Conservation (phyloP, 2,329 filamentous ascomycete genomes). For the Colletotrichum sp. region DNA sequence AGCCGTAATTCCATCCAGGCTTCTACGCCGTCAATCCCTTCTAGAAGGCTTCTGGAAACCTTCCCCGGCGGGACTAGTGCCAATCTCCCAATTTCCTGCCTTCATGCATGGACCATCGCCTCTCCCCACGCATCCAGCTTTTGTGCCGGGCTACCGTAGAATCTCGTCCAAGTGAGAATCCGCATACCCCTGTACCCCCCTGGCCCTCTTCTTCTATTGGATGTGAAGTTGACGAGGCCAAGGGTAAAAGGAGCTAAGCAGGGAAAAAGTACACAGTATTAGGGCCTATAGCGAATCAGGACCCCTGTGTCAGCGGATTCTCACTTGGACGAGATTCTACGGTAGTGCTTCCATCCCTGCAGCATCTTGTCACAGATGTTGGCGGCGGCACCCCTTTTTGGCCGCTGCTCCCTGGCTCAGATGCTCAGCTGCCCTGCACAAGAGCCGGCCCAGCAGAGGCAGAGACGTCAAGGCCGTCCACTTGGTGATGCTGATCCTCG, state of each 20-base stretch:
- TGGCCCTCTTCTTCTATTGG: too few relatives aligned
- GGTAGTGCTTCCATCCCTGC: conserved; percentile 9
- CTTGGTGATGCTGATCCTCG: background rate
- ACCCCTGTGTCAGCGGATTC: too few relatives aligned
- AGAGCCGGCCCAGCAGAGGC: background rate
- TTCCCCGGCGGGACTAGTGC: conserved; percentile 34
- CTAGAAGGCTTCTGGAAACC: conserved; percentile 40
- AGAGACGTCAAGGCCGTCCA: background rate
- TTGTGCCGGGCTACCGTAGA: background rate
- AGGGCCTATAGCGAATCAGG: too few relatives aligned
- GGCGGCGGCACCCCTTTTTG: conserved; percentile 12
- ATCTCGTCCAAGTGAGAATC: too few relatives aligned
- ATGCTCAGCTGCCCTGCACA: conserved; percentile 1
- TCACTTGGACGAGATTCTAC: too few relatives aligned
- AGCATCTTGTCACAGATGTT: conserved; percentile 15
- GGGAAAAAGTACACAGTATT: too few relatives aligned
- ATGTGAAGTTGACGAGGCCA: too few relatives aligned
- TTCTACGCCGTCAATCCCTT: conserved; percentile 14
- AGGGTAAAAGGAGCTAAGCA: too few relatives aligned
- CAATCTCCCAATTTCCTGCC: conserved; percentile 27
- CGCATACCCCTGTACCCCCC: too few relatives aligned
- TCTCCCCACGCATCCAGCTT: conserved; percentile 30
- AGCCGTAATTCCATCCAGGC: conserved; percentile 3
- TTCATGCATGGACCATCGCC: conserved; percentile 29
- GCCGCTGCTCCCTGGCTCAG: background rate